These are phyloP conservation scores for Russula sp. DNA, from an alignment of 768 basidiomycete genomes.

Conservation along the genomic window DNA sequence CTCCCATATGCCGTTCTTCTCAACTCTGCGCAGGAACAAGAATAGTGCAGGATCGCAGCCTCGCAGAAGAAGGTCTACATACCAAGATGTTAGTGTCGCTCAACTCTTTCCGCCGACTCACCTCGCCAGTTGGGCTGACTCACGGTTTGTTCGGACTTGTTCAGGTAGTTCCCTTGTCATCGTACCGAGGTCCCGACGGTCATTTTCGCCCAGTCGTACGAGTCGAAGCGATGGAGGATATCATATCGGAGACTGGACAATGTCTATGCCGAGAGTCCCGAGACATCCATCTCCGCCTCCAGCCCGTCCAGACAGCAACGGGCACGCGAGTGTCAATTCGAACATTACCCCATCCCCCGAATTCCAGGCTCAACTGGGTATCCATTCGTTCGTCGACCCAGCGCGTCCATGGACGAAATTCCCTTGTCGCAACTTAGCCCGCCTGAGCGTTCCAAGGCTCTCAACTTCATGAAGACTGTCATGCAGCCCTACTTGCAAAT, in stretches of 20 bases:
- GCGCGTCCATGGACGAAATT: conserved; percentile 31
- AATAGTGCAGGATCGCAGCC: conserved; percentile 79
- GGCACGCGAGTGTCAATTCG: not conserved
- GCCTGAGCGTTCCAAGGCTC: conserved; percentile 58
- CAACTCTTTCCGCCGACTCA: not conserved
- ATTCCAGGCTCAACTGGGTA: conserved; percentile 13
- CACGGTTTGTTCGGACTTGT: conserved; percentile 37
- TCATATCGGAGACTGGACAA: conserved; percentile 57
- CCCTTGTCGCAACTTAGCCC: conserved; percentile 54
- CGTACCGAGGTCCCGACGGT: conserved; percentile 49
- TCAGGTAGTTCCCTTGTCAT: conserved; percentile 30
- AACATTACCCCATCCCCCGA: not conserved
- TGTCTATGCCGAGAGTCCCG: conserved; percentile 33
- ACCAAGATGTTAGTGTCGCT: conserved; percentile 39
- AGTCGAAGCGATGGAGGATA: conserved; percentile 58
- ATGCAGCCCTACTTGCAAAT: conserved; percentile 86
- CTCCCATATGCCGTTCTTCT: too few species aligned
- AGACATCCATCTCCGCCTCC: conserved; percentile 43
- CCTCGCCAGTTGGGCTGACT: not conserved
- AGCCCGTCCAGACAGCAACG: conserved; percentile 44
- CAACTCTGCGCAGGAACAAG: conserved; percentile 47
- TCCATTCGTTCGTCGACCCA: conserved; percentile 8
- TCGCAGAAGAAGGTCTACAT: conserved; percentile 51
- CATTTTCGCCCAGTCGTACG: conserved; percentile 54
- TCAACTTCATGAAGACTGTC: conserved; percentile 49